Evolutionary conservation across 83 land plant genomes (phyloP).

Genomic region (Diphasiastrum complanatum): DNA sequence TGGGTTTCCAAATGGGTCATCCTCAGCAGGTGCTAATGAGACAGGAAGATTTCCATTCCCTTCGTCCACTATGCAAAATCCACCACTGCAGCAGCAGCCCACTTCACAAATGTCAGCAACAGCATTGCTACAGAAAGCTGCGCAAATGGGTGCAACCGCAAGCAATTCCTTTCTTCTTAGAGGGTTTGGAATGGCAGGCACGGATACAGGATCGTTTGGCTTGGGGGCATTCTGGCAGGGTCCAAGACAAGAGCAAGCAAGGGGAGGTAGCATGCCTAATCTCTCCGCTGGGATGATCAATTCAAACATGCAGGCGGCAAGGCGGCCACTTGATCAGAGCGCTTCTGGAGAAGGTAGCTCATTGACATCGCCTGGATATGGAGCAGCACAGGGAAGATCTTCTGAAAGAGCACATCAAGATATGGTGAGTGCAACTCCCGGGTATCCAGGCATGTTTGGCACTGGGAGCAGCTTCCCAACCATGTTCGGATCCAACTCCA

Average conservation of each 20-base stretch:
- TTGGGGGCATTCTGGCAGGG: background rate
- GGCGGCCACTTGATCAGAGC: background rate
- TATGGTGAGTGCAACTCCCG: too few species aligned
- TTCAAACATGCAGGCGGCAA: background rate
- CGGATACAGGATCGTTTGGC: background rate
- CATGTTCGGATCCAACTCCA: too few species aligned
- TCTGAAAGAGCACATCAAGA: too few species aligned
- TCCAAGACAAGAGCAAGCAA: background rate
- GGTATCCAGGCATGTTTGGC: too few species aligned
- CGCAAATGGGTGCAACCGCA: conserved; percentile 22
- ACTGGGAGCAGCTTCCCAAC: too few species aligned
- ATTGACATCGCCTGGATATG: too few species aligned
- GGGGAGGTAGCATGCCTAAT: background rate
- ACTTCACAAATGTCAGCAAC: conserved; percentile 20
- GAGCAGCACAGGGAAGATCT: too few species aligned
- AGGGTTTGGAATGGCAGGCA: conserved; percentile 5
- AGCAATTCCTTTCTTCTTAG: conserved; percentile 6
- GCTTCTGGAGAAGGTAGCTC: too few species aligned
- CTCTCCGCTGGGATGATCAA: background rate
- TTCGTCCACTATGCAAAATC: background rate
- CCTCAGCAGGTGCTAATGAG: background rate
- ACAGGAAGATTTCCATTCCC: background rate
- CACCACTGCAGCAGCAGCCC: background rate
- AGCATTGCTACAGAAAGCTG: conserved; percentile 22
- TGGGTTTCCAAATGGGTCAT: background rate